Percentiles rank a stretch among this genome's conserved stretches.
phyloP scores from a whole-genome alignment of 768 basidiomycete species.

The Krasilnikovozyma curviuscula region DNA sequence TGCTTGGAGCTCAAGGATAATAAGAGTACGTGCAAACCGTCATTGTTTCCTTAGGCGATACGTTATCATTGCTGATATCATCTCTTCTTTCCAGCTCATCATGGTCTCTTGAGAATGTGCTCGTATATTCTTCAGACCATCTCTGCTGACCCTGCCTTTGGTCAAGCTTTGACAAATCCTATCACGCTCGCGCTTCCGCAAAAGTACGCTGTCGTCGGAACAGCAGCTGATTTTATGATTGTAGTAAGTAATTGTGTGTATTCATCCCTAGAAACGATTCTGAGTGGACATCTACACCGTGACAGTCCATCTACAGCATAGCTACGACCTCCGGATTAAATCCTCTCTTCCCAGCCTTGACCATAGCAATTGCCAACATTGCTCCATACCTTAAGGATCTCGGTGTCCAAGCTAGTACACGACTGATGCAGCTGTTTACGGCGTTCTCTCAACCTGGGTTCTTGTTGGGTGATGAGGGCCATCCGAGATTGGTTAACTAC shows the following conservation, averaged over 20 bases:
- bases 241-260: constrained; percentile 36
- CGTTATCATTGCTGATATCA: not conserved
- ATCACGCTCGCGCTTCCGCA: constrained; percentile 42
- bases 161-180: constrained; percentile 43
- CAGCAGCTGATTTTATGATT: constrained; percentile 68
- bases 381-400: constrained; percentile 72
- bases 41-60: not conserved
- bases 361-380: constrained; percentile 72
- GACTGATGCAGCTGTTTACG: constrained; percentile 69
- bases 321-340: constrained; percentile 73
- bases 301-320: constrained; percentile 71
- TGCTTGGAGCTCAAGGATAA: constrained; percentile 82
- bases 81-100: constrained; percentile 44
- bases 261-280: not conserved
- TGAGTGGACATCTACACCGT: too few species aligned
- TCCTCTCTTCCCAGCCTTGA: constrained; percentile 75
- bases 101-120: constrained; percentile 69
- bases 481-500: constrained; percentile 79
- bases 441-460: constrained; percentile 82
- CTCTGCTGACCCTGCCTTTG: constrained; percentile 66
- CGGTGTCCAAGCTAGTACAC: constrained; percentile 58
- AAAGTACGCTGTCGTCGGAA: constrained; percentile 56
- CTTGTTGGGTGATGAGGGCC: constrained; percentile 79
- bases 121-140: constrained; percentile 83
- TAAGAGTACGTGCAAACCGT: constrained; percentile 45